Evolutionary conservation across 331 rosid species (phyloP), one percentile per base, ranked within the genome.

Genomic region (Spiraea crenata): DNA sequence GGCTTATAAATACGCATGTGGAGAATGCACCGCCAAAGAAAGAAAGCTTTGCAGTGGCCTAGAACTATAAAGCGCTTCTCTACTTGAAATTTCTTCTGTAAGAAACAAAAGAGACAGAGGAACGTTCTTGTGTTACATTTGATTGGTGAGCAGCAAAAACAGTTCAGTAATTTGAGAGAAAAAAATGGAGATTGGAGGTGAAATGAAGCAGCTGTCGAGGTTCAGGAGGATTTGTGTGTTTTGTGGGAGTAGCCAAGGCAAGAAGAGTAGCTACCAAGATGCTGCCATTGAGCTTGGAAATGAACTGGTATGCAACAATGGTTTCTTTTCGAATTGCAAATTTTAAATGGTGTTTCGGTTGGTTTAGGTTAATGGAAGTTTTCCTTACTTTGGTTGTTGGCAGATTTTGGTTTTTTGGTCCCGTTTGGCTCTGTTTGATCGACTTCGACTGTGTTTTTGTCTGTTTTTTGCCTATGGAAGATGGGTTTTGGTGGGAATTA

Each of bases 161-260:
- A 12, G 63, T 51, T 54, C 31, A 41, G 57, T 45, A 46, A 25
- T 16, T n/a, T 55, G 58, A 35, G 73, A 41, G 71, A 25, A 2
- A 25, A 25, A 76, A 74, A 74, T 81, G 84, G 84, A 83, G 76
- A 67, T 77, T 61, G 70, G 61, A 55, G 67, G 62, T 70, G 80
- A 69, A 76, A 89, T 95, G 98, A 95, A 89, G 76, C 84, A 70
- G 70, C 87, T 73, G 64, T 89, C 99, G 51, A 91, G 74, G 93
- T 95, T 95, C 77, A 80, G 84, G 54, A 95, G 98, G 55, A 89
- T 91, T 82, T 95, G 99, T 85, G 98, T 95, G 49, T 95, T 95
- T 77, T 95, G 99, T 80, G 99, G 99, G n/a, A 95, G 99, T 73
- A 95, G 99, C 82, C 99, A 88, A 4, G 99, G 99, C 70, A 91